Evolutionary conservation across 2,329 filamentous ascomycete genomes (phyloP).

Genomic region (Ceratocystis colombiana): DNA sequence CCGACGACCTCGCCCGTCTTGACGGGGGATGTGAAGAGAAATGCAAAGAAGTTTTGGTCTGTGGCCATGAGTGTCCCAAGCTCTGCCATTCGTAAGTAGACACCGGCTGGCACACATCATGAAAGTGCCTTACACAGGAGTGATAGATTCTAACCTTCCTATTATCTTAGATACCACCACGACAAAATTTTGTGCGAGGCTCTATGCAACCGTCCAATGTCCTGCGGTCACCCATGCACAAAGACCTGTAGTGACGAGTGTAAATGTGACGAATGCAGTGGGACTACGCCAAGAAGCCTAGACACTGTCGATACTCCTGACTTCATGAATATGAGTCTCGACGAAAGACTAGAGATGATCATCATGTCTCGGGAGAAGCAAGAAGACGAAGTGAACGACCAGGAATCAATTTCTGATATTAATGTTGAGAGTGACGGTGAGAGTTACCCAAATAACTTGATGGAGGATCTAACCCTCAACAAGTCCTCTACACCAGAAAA

Average conservation of each 20-base stretch:
- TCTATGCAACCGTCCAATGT: neutral
- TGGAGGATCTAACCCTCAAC: neutral
- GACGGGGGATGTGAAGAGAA: conserved; percentile 23
- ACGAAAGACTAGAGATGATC: conserved; percentile 8
- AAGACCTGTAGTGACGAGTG: neutral
- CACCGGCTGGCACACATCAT: neutral
- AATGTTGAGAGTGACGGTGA: neutral
- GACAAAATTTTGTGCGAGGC: conserved; percentile 4
- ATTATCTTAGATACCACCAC: neutral
- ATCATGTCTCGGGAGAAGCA: conserved; percentile 6
- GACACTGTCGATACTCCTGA: neutral
- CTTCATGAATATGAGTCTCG: conserved; percentile 1
- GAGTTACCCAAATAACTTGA: neutral
- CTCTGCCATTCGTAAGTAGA: neutral
- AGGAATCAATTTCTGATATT: neutral
- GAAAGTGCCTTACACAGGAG: neutral
- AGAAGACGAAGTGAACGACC: neutral
- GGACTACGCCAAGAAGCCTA: neutral
- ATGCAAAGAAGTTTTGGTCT: conserved; percentile 15
- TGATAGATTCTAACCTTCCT: neutral
- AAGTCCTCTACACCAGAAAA: too few relatives aligned
- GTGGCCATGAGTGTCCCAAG: conserved; percentile 23
- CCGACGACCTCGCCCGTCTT: conserved; percentile 42
- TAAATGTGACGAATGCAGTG: neutral
- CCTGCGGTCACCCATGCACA: neutral